Percentiles rank a stretch among this genome's conserved stretches.
Conservation (phyloP, 2,329 filamentous ascomycete genomes). For the Alternaria triticimaculans region DNA sequence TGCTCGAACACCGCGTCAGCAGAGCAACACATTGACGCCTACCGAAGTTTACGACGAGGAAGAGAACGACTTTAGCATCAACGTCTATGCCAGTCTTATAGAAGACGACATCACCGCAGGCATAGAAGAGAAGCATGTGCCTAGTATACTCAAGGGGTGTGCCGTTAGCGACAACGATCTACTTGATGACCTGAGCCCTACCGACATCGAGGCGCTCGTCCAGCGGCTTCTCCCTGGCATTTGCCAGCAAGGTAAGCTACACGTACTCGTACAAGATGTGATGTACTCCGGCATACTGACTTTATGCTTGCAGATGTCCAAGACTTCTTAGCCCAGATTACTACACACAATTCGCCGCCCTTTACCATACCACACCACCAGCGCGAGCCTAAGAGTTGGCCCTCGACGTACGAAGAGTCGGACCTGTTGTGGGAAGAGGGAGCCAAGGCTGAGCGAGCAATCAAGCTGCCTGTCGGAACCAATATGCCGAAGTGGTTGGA, state of each 20-base stretch:
- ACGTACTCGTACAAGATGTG: not conserved
- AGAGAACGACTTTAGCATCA: not conserved
- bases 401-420: not conserved
- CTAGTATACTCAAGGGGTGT: not conserved
- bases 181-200: not conserved
- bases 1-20: not conserved
- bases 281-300: not conserved
- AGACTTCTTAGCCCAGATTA: not conserved
- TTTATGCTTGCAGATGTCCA: not conserved
- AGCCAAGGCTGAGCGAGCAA: not conserved
- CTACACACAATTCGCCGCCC: not conserved
- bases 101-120: not conserved
- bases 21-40: not conserved
- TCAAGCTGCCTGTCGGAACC: not conserved
- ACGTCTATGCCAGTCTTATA: not conserved
- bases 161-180: not conserved
- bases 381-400: not conserved
- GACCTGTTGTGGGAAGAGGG: not conserved
- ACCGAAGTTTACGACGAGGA: not conserved
- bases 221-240: not conserved
- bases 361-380: not conserved
- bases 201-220: not conserved
- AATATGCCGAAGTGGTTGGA: not conserved
- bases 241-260: not conserved
- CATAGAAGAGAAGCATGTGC: no score